Evolutionary conservation across 352 stramenopile genomes (phyloP), one percentile per base, ranked within the genome.

Genomic region (Elongisporangium senticosum): DNA sequence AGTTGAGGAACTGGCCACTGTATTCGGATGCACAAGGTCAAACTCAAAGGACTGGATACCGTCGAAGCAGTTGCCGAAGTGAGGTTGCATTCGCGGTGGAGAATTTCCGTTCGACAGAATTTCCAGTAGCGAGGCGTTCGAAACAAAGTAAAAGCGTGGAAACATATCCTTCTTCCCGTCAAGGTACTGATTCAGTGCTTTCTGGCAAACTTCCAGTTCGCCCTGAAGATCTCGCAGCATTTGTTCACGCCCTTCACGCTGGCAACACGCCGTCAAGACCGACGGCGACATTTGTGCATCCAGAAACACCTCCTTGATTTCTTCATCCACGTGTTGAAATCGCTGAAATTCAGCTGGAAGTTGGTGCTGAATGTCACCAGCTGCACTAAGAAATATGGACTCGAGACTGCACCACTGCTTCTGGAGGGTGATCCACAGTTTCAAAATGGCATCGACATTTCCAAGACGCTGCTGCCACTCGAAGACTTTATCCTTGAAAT

Each of bases 131-230:
- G 90, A 94, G 17, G 96, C 87, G 22, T 97, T 97, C 13, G 91
- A 98, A 33, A 98, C 90, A 60, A 98, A 98, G 61, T 98, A 98
- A 63, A 98, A 98, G n/a, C 94, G 77, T 13, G 95, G 89, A 54
- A 98, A 97, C 6, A 97, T 90, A 56, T 98, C 96, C 69, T 98
- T 98, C 74, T 98, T 98, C 51, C 91, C 90, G 53, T 98, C 91
- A 17, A 98, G 77, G 61, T 98, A 98, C 64, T 98, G 86, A 61
- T 98, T 98, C 4, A 98, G 72, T 23, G 91, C 95, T 65, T 98
- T 98, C 58, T 98, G 92, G 40, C 96, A 98, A 51, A 98, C 81
- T 65, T 98, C 95, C 15, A 98, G 78, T 63, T 96, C 93, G 24
- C 79, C 64, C 13, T 89, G 83, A 59, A 97, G 86, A 1, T 92